Percentiles rank a stretch among this genome's conserved stretches.
Evolutionary conservation across 305 asterid species (phyloP).

Genomic region (Fraxinus nigra): DNA sequence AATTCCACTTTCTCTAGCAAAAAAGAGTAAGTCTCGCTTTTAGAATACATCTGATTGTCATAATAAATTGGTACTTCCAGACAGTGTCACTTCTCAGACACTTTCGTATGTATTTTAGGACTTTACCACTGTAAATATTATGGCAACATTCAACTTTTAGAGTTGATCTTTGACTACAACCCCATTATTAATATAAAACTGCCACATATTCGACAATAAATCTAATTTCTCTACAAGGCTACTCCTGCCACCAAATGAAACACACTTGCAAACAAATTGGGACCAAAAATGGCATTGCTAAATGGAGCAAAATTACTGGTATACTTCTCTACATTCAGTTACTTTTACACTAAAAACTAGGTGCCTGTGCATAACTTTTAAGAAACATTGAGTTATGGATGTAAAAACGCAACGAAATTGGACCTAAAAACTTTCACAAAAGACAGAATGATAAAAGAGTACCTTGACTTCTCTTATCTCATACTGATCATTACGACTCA

Average conservation of each 20-base stretch:
- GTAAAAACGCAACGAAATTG: background rate
- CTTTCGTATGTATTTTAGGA: background rate
- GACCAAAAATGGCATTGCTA: background rate
- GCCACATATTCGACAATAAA: background rate
- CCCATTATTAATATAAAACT: background rate
- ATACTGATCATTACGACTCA: slow-evolving; percentile 49
- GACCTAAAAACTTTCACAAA: background rate
- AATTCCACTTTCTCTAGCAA: background rate
- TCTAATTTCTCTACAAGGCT: background rate
- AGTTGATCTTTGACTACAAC: background rate
- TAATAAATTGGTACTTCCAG: background rate
- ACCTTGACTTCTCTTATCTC: slow-evolving; percentile 91
- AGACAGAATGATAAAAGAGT: slow-evolving; percentile 6
- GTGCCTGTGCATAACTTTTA: background rate
- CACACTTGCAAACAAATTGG: background rate
- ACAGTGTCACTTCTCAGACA: background rate
- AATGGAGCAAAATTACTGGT: background rate
- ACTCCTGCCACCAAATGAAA: background rate
- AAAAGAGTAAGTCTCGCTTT: background rate
- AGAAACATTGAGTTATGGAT: background rate
- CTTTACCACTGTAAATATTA: background rate
- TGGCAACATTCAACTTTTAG: background rate
- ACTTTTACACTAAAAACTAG: background rate
- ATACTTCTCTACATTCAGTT: background rate
- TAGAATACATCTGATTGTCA: background rate